Evolutionary conservation across 257 asterid species (phyloP).

Genomic region (Haberlea rhodopensis): DNA sequence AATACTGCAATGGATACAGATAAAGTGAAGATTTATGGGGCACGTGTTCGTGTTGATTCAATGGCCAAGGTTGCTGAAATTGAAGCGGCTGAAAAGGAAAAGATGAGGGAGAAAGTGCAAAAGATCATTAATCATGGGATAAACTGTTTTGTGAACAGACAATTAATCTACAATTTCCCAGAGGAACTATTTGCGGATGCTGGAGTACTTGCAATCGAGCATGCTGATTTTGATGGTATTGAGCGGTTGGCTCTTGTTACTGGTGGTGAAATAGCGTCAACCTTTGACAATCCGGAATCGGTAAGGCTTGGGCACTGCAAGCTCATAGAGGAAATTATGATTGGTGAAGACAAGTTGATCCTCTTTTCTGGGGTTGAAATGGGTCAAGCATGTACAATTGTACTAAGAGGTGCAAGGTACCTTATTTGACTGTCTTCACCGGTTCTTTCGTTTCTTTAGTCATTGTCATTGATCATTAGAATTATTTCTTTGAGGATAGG

Average conservation of each 20-base stretch:
- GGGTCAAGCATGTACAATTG: slow-evolving; percentile 99
- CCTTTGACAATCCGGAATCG: slow-evolving; percentile 37
- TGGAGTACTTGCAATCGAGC: neutral
- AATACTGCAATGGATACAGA: slow-evolving; percentile 99
- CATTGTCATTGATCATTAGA: slow-evolving; percentile 4
- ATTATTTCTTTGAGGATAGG: neutral
- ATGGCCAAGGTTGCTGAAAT: slow-evolving; percentile 82
- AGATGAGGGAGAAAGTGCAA: slow-evolving; percentile 58
- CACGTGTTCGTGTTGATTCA: slow-evolving; percentile 98
- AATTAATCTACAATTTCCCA: neutral
- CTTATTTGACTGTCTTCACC: neutral
- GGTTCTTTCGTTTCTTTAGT: neutral
- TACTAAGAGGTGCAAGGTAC: slow-evolving; percentile 89
- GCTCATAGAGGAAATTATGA: neutral
- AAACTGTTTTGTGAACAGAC: neutral
- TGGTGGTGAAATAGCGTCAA: neutral
- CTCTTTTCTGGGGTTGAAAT: slow-evolving; percentile 94
- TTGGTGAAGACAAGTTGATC: slow-evolving; percentile 34
- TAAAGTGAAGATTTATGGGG: slow-evolving; percentile 94
- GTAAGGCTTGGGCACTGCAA: neutral
- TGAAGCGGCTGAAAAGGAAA: neutral
- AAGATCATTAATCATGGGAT: neutral
- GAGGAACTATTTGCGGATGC: neutral
- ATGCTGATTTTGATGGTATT: neutral
- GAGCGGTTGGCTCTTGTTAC: neutral